These are phyloP conservation scores for Umbelopsis sp. DNA, from an alignment of 192 early-diverging fungal genomes.

Conservation along the genomic window DNA sequence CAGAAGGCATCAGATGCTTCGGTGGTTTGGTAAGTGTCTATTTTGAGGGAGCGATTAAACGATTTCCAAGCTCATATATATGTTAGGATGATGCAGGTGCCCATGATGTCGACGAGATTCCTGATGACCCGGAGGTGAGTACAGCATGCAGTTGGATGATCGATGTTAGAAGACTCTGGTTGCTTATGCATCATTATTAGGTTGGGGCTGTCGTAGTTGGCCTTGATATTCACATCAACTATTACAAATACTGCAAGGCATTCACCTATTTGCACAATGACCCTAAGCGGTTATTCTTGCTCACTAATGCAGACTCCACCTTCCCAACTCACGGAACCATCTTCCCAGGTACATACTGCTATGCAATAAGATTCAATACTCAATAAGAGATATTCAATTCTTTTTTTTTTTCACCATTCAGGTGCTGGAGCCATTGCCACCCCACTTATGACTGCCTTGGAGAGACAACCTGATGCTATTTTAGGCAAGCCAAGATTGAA, in stretches of 20 bases:
- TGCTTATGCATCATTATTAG: not conserved
- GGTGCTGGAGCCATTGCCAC: conserved; percentile 84
- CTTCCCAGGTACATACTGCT: conserved; percentile 63
- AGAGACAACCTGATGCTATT: conserved; percentile 73
- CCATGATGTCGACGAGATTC: conserved; percentile 52
- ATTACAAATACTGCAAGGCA: conserved; percentile 91
- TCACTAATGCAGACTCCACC: conserved; percentile 92
- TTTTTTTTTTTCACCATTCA: conserved; percentile 27
- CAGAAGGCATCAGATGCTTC: conserved; percentile 69
- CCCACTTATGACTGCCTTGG: conserved; percentile 76
- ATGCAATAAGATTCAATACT: not conserved
- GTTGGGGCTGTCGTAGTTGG: conserved; percentile 94
- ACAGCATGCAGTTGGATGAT: not conserved
- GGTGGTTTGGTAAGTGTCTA: conserved; percentile 49
- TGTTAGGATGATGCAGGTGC: conserved; percentile 51
- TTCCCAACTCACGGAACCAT: conserved; percentile 78
- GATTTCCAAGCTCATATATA: no score
- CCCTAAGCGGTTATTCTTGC: conserved; percentile 77
- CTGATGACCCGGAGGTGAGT: conserved; percentile 49
- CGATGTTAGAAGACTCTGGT: not conserved
- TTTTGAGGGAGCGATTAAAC: no score
- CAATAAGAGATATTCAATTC: not conserved
- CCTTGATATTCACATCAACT: conserved; percentile 92
- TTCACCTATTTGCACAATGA: conserved; percentile 79
- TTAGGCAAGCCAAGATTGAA: conserved; percentile 93